These are phyloP conservation scores for Silene conica DNA, from an alignment of 148 eudicot species.

Conservation along the genomic window DNA sequence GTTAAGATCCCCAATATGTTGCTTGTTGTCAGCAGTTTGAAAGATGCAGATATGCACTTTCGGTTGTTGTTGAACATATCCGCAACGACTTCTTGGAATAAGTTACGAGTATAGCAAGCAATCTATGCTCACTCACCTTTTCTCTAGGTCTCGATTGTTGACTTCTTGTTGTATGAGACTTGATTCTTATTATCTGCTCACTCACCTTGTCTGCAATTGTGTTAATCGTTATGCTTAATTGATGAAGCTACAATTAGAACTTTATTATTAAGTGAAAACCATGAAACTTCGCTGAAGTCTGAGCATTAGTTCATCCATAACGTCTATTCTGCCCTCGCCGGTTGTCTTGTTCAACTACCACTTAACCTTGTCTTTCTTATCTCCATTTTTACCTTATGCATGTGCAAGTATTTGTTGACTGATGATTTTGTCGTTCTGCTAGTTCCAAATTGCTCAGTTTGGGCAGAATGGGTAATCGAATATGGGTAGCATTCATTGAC, in stretches of 20 bases:
- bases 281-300: background rate
- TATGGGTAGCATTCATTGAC: background rate
- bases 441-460: background rate
- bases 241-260: background rate
- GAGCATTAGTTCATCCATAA: background rate
- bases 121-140: background rate
- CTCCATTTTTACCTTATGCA: background rate
- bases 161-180: background rate
- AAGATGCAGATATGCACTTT: too few species aligned
- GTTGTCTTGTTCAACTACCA: background rate
- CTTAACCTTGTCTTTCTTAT: background rate
- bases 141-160: background rate
- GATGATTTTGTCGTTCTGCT: background rate
- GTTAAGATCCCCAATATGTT: background rate
- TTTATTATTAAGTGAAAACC: background rate
- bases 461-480: background rate
- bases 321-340: background rate
- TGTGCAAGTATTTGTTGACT: background rate
- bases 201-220: background rate
- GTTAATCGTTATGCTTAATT: background rate
- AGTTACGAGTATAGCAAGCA: too few species aligned
- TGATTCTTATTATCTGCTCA: background rate
- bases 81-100: too few species aligned
- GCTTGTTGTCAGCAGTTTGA: too few species aligned
- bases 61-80: background rate